Conservation (phyloP, 2,329 filamentous ascomycete genomes). For the Phialophora macrospora region DNA sequence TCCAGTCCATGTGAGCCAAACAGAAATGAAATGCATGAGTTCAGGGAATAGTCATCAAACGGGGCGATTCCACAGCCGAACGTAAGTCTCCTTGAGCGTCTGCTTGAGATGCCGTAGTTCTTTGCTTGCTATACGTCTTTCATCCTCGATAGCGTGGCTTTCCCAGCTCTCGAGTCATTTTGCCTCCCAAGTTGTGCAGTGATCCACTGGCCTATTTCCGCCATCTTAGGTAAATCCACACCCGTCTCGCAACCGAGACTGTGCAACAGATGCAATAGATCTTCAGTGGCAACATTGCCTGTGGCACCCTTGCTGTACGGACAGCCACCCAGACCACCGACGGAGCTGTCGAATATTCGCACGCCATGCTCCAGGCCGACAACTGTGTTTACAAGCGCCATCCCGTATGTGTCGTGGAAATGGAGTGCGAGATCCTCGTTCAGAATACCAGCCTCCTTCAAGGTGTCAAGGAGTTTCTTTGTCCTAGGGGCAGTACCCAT, state of each 20-base stretch:
- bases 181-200: constrained; percentile 57
- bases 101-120: constrained; percentile 15
- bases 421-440: constrained; percentile 66
- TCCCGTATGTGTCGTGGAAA: constrained; percentile 70
- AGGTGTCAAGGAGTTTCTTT: constrained; percentile 60
- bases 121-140: constrained; percentile 31
- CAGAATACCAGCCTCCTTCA: constrained; percentile 64
- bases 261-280: constrained; percentile 65
- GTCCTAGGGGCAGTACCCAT: constrained; percentile 70
- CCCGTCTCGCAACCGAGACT: constrained; percentile 66
- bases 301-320: constrained; percentile 69
- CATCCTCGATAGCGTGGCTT: constrained; percentile 54
- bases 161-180: constrained; percentile 61
- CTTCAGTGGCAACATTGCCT: constrained; percentile 68
- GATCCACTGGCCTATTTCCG: constrained; percentile 62
- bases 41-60: not conserved
- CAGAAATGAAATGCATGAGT: not conserved
- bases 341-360: constrained; percentile 66
- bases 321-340: constrained; percentile 68
- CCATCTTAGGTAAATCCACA: constrained; percentile 60
- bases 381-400: constrained; percentile 67
- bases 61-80: not conserved
- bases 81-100: not conserved
- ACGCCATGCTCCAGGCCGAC: constrained; percentile 67
- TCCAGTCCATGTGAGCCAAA: not conserved